Evolutionary conservation across 768 basidiomycete genomes (phyloP).

Genomic region (Harrya chromipes): DNA sequence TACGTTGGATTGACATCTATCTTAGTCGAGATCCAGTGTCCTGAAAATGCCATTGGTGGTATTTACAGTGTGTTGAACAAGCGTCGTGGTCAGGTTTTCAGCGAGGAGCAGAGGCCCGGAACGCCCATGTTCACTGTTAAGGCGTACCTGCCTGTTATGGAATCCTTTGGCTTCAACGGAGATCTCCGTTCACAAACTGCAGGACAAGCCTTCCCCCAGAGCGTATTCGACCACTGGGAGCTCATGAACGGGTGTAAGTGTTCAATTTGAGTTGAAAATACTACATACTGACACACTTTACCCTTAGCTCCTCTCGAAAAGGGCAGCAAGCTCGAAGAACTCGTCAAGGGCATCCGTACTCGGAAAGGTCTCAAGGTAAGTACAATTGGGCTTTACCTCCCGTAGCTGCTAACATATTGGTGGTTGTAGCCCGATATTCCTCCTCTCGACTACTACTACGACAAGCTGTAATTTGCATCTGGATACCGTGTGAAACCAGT

Average conservation of each 20-base stretch:
- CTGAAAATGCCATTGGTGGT: constrained; percentile 95
- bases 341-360: constrained; percentile 76
- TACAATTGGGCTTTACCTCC: background rate
- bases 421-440: constrained; percentile 76
- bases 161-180: constrained; percentile 97
- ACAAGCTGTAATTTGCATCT: constrained; percentile 65
- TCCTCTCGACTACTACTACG: constrained; percentile 85
- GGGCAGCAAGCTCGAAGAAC: constrained; percentile 86
- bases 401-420: constrained; percentile 9
- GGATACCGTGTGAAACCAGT: constrained; percentile 6
- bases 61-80: constrained; percentile 94
- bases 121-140: constrained; percentile 99
- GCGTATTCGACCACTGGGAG: constrained; percentile 93
- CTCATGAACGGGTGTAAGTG: constrained; percentile 74
- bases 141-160: constrained; percentile 88
- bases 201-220: constrained; percentile 98
- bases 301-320: constrained; percentile 71
- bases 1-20: constrained; percentile 10
- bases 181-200: constrained; percentile 88
- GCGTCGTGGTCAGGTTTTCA: constrained; percentile 98
- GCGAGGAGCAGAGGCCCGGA: constrained; percentile 93
- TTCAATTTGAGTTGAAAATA: background rate
- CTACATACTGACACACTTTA: constrained; percentile 1
- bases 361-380: constrained; percentile 94
- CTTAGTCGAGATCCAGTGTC: constrained; percentile 95